phyloP scores from a whole-genome alignment of 139 green algal species.

The Raphidocelis subcapitata region DNA sequence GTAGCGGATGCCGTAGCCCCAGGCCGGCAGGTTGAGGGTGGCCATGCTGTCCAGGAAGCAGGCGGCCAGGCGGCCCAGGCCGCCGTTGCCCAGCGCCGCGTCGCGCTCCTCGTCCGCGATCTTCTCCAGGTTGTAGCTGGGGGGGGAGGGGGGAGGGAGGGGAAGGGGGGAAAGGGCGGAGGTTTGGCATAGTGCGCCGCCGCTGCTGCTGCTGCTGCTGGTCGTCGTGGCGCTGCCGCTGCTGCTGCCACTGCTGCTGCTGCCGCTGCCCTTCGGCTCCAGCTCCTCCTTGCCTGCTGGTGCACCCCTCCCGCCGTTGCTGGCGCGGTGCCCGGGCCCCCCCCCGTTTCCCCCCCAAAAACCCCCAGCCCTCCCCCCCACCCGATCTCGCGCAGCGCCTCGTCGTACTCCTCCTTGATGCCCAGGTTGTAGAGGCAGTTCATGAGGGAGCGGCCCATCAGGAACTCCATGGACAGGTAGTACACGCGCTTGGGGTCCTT shows the following conservation, averaged over 20 bases:
- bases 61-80: conserved; percentile 94
- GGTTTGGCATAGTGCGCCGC: no score
- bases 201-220: not conserved
- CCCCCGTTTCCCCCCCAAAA: no score
- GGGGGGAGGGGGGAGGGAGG: no score
- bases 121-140: conserved; percentile 70
- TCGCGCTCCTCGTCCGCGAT: conserved; percentile 47
- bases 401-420: conserved; percentile 83
- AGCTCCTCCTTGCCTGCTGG: not conserved
- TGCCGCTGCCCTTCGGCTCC: not conserved
- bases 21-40: conserved; percentile 93
- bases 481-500: conserved; percentile 94
- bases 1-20: conserved; percentile 99
- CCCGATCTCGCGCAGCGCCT: no score
- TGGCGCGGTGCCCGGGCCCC: no score
- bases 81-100: conserved; percentile 96
- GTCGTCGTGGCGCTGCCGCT: no score
- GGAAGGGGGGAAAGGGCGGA: no score
- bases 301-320: not conserved
- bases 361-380: no score
- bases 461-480: conserved; percentile 98
- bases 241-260: not conserved
- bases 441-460: conserved; percentile 92
- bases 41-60: conserved; percentile 99
- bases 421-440: conserved; percentile 96